Evolutionary conservation across 495 filamentous ascomycete species (phyloP).

Genomic region (Echria macrotheca): DNA sequence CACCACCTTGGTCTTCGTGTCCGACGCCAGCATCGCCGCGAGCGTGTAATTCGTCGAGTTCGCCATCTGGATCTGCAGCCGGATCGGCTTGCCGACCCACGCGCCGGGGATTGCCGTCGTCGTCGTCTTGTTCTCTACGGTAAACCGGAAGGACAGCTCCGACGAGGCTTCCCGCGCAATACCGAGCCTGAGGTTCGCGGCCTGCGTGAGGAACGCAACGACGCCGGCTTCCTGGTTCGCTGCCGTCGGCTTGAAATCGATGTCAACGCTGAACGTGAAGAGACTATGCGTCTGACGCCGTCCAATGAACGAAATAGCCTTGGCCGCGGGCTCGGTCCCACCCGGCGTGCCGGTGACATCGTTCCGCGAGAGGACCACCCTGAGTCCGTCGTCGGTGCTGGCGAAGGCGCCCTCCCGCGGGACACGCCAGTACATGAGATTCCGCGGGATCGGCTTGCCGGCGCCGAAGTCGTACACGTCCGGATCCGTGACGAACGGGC

Average conservation of each 20-base stretch:
- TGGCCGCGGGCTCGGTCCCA: constrained; percentile 14
- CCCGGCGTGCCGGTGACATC: constrained; percentile 32
- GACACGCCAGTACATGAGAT: constrained; percentile 43
- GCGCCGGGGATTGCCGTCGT: constrained; percentile 4
- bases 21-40: constrained; percentile 7
- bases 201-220: constrained; percentile 42
- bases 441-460: constrained; percentile 29
- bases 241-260: constrained; percentile 31
- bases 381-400: constrained; percentile 31
- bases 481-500: constrained; percentile 32
- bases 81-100: constrained; percentile 12
- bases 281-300: constrained; percentile 41
- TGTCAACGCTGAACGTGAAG: constrained; percentile 37
- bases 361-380: constrained; percentile 30
- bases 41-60: constrained; percentile 11
- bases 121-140: constrained; percentile 9
- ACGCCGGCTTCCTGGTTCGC: constrained; percentile 35
- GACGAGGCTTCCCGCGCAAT: constrained; percentile 28
- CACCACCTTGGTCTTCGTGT: constrained; percentile 2
- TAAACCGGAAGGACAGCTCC: constrained; percentile 20
- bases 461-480: constrained; percentile 37
- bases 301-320: constrained; percentile 37
- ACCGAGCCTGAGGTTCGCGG: constrained; percentile 41
- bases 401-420: constrained; percentile 31
- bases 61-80: constrained; percentile 11